Evolutionary conservation across 345 rosid genomes (phyloP), one percentile per base, ranked within the genome.

Genomic region (Triadica sebifera): DNA sequence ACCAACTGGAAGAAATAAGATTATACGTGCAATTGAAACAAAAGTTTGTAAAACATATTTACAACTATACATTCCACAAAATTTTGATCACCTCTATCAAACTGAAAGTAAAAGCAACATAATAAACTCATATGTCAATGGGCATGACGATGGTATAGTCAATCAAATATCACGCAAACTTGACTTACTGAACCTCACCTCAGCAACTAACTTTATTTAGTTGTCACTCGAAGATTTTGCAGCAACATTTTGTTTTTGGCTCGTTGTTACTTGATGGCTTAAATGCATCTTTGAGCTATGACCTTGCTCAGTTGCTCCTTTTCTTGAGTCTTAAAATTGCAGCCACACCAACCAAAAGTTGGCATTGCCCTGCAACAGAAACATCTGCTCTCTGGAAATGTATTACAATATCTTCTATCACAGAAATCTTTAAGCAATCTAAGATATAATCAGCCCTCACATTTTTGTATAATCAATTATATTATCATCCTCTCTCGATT

Each of bases 21-120:
- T 22, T 70, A 6, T 37, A 17, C 47, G 56, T 46, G 49, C 60
- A 70, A 77, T 17, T 59, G 45, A 67, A 67, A 38, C 37, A 53
- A 61, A 53, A 41, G 55, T 29, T 52, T 2, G 60, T 51, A n/a
- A 10, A 47, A 24, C 50, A 8, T 74, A 79, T 85, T 71, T 82
- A 87, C 89, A 87, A 57, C 78, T 77, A 72, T 83, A 80, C 75
- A 81, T 43, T 61, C 73, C 80, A 22, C 37, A 62, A 52, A 50
- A 63, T 10, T 15, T 75, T 70, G 57, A 70, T 25, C 6, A 63
- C 58, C 24, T 19, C 1, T 55, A 65, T 24, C 61, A 34, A 24
- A 57, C 74, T 15, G 46, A 46, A 25, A 20, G 59, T 24, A 63
- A 13, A 64, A 62, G 65, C 19, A 60, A 65, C 1, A 5, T 41